phyloP scores from a whole-genome alignment of 108 stramenopile genomes.

The Nitzschia sp. region DNA sequence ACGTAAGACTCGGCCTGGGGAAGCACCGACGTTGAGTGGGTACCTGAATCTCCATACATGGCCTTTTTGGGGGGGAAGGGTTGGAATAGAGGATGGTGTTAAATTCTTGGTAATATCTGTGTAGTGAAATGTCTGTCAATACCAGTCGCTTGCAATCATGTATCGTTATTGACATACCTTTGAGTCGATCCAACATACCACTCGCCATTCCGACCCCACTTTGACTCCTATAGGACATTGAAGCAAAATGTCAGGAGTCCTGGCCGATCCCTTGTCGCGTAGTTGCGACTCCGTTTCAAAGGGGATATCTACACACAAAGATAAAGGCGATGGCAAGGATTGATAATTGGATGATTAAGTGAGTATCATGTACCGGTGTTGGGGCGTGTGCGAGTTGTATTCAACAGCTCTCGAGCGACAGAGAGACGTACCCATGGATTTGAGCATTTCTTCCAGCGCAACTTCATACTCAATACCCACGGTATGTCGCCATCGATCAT shows the following conservation, averaged over 20 bases:
- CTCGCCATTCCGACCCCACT: conserved; percentile 62
- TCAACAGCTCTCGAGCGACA: background rate
- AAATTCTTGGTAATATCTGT: background rate
- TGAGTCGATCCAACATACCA: conserved; percentile 87
- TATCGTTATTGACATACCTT: conserved; percentile 49
- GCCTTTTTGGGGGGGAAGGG: conserved; percentile 44
- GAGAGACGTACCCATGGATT: conserved; percentile 43
- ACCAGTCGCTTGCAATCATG: background rate
- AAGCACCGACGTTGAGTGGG: conserved; percentile 69
- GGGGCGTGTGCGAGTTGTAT: background rate
- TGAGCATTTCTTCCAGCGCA: conserved; percentile 56
- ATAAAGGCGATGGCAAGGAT: background rate
- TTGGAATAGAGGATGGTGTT: background rate
- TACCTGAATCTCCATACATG: conserved; percentile 74
- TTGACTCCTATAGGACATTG: conserved; percentile 30
- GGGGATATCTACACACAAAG: conserved; percentile 50
- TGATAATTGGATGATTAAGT: background rate
- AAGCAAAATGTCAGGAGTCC: conserved; percentile 79
- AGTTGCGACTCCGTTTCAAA: conserved; percentile 83
- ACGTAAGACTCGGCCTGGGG: conserved; percentile 84
- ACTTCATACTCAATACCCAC: conserved; percentile 82
- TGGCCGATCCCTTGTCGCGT: conserved; percentile 64
- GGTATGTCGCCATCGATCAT: conserved; percentile 58
- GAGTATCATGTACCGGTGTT: too few species aligned
- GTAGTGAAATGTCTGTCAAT: too few species aligned